Evolutionary conservation across 371 early-diverging fungal species (phyloP), one percentile per base, ranked within the genome.

Genomic region (Encephalitozoon intestinalis): DNA sequence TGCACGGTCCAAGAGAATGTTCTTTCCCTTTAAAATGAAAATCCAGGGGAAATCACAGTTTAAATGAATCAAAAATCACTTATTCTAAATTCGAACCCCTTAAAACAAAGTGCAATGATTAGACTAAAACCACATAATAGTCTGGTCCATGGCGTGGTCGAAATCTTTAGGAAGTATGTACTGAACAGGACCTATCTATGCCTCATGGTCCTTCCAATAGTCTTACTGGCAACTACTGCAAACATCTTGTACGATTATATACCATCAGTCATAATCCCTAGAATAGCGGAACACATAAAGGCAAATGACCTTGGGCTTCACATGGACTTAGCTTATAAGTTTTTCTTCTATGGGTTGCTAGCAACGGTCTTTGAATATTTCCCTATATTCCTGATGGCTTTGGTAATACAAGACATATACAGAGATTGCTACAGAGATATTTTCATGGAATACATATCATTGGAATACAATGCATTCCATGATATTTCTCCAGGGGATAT

Each of bases 401-500:
- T 21, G 4, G 18, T 49, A 23, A 23, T 79, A 3, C 82, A 82
- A 34, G 40, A 51, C 18, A 44, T 73, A 12, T 78, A 37, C 41
- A 76, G 79, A 66, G 50, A 54, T 30, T 28, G 52, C 18, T 65
- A 39, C 4, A 70, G 68, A 15, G 49, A 63, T 23, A 23, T 66
- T 46, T 70, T 76, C n/a, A 54, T 69, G 34, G 26, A 68, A 34
- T 79, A 39, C 63, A 40, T 82, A n/a, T 34, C 43, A n/a, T 18
- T 77, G 28, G 53, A 73, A 15, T 71, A 71, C 63, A 40, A 18
- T 21, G 58, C 63, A 7, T 82, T 79, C 51, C 51, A 78, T 21
- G 30, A 25, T 11, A 51, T 52, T 25, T 67, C 75, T n/a, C 37
- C 70, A 18, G 79, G 82, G 18, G 79, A 76, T n/a, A 69, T 82